These are phyloP conservation scores for Linaria vulgaris DNA, from an alignment of 257 asterid genomes.

Conservation along the genomic window DNA sequence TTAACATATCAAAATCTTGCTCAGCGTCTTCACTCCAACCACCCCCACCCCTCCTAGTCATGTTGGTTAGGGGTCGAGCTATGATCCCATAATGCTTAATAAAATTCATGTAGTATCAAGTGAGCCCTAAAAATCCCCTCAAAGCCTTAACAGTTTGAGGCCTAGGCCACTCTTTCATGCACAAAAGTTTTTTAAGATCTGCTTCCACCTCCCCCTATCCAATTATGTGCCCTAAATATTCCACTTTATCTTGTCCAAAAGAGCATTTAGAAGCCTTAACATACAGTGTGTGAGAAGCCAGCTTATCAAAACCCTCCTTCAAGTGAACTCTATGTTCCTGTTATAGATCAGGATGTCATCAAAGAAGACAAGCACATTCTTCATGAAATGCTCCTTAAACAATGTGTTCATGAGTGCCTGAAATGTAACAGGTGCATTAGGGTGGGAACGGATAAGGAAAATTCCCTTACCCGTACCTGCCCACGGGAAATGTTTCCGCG, in stretches of 20 bases:
- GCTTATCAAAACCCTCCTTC: background rate
- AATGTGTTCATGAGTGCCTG: background rate
- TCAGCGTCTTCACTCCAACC: background rate
- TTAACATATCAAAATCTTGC: background rate
- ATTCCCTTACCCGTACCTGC: too few relatives aligned
- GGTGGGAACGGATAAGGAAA: too few relatives aligned
- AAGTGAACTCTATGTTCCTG: background rate
- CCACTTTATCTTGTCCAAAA: background rate
- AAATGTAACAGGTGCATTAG: constrained; percentile 16
- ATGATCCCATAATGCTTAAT: background rate
- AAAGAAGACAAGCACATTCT: constrained; percentile 16
- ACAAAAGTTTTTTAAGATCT: too few relatives aligned
- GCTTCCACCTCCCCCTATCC: background rate
- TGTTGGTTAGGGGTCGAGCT: background rate
- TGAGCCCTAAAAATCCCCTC: too few relatives aligned
- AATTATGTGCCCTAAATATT: background rate
- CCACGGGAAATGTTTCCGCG: too few relatives aligned
- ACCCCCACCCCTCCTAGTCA: background rate
- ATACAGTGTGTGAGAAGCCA: background rate
- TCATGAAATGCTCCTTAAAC: background rate
- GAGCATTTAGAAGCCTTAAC: background rate
- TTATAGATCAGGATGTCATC: constrained; percentile 19
- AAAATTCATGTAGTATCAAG: background rate
- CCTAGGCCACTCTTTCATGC: too few relatives aligned
- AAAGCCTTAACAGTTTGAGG: too few relatives aligned